These are phyloP conservation scores for Aspergillus nidulans DNA, from an alignment of 495 filamentous ascomycete genomes.

Conservation along the genomic window DNA sequence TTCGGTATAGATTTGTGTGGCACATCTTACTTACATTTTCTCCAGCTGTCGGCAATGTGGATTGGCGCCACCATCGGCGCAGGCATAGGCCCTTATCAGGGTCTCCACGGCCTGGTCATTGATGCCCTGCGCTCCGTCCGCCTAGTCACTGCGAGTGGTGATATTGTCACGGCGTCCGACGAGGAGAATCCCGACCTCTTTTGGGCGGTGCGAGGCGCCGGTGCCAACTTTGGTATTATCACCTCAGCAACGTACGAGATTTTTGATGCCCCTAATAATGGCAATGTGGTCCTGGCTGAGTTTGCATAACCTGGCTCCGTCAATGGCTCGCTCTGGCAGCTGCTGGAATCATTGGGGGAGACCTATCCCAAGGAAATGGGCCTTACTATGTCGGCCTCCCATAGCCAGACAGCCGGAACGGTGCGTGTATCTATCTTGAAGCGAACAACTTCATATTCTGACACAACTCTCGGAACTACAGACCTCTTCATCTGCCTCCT, in stretches of 20 bases:
- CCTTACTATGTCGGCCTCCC: too few species aligned
- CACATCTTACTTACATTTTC: too few species aligned
- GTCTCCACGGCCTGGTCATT: slow-evolving; percentile 54
- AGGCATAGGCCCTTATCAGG: slow-evolving; percentile 57
- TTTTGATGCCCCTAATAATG: background rate
- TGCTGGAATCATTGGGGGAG: too few species aligned
- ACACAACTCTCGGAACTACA: too few species aligned
- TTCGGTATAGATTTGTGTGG: too few species aligned
- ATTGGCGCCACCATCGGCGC: slow-evolving; percentile 57
- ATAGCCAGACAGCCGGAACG: too few species aligned
- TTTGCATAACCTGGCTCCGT: background rate
- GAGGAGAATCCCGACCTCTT: slow-evolving; percentile 41
- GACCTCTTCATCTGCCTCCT: too few species aligned
- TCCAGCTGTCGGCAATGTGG: too few species aligned
- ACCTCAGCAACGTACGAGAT: slow-evolving; percentile 37
- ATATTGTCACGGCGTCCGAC: slow-evolving; percentile 27
- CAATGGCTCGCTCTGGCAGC: too few species aligned
- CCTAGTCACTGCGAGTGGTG: slow-evolving; percentile 56
- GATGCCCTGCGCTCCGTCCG: slow-evolving; percentile 52
- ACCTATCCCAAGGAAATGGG: too few species aligned
- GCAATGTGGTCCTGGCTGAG: background rate
- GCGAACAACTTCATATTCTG: too few species aligned
- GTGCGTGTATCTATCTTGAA: too few species aligned
- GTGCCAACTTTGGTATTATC: slow-evolving; percentile 62
- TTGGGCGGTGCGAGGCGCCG: slow-evolving; percentile 56